A percentile compares a stretch with the other conserved stretches of the same genome.
Evolutionary conservation across 768 basidiomycete genomes (phyloP).

Genomic region (Phanerodontia chrysosporium): DNA sequence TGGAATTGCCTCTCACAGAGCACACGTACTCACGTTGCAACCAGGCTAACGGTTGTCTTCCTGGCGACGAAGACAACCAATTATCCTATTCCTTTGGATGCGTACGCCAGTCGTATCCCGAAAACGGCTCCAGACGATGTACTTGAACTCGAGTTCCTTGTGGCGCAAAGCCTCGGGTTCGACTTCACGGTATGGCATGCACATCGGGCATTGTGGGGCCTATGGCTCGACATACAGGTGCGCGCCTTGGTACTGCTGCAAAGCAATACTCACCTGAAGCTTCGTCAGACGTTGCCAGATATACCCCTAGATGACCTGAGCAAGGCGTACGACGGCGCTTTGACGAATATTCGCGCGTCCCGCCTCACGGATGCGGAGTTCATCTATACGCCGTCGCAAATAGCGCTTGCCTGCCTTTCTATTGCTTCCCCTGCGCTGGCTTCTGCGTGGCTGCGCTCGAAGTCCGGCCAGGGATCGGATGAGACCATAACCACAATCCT

Average conservation of each 20-base stretch:
- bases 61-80: conserved; percentile 98
- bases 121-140: conserved; percentile 80
- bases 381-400: conserved; percentile 89
- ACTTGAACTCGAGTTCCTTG: conserved; percentile 90
- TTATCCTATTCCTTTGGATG: conserved; percentile 81
- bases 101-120: conserved; percentile 79
- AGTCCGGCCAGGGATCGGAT: conserved; percentile 26
- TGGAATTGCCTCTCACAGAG: not conserved
- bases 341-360: conserved; percentile 67
- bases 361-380: conserved; percentile 90
- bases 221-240: conserved; percentile 87
- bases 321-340: conserved; percentile 60
- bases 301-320: conserved; percentile 43
- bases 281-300: conserved; percentile 53
- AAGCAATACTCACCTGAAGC: not conserved
- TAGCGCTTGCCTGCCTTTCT: conserved; percentile 77
- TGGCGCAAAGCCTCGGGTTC: conserved; percentile 90
- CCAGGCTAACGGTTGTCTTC: conserved; percentile 91
- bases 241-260: conserved; percentile 7
- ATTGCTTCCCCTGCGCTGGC: conserved; percentile 60
- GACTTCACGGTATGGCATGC: conserved; percentile 94
- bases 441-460: conserved; percentile 53
- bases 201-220: conserved; percentile 83
- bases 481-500: conserved; percentile 36
- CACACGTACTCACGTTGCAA: conserved; percentile 2